phyloP scores from a whole-genome alignment of 2,329 filamentous ascomycete species.

The Penicillium janthinellum region DNA sequence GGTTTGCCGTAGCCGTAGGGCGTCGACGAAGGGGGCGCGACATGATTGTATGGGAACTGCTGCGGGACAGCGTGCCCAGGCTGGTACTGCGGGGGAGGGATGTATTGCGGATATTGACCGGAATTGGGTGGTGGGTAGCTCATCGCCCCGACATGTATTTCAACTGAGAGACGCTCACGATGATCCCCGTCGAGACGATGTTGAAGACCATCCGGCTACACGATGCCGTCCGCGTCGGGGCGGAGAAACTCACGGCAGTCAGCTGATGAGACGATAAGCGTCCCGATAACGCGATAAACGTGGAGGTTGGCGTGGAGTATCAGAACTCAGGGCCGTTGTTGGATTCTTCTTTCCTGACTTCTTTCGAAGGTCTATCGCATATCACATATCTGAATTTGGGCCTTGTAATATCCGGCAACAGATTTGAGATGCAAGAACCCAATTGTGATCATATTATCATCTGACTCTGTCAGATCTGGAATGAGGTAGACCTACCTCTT shows the following conservation, averaged over 20 bases:
- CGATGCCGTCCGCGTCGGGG: slow-evolving; percentile 29
- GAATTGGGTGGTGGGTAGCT: slow-evolving; percentile 46
- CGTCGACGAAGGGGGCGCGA: slow-evolving; percentile 30
- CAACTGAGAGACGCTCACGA: slow-evolving; percentile 17
- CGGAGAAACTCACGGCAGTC: slow-evolving; percentile 35
- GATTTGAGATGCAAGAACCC: no score
- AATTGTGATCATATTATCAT: no score
- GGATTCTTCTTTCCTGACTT: no score
- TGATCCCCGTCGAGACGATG: slow-evolving; percentile 12
- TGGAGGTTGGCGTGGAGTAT: no score
- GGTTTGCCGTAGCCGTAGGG: slow-evolving; percentile 39
- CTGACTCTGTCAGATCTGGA: no score
- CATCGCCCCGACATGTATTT: slow-evolving; percentile 40
- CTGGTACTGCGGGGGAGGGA: slow-evolving; percentile 39
- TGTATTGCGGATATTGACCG: slow-evolving; percentile 39
- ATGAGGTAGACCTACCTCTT: no score
- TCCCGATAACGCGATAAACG: slow-evolving; percentile 10
- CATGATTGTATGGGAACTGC: slow-evolving; percentile 42
- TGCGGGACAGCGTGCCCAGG: slow-evolving; percentile 34
- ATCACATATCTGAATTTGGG: no score
- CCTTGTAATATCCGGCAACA: no score
- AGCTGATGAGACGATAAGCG: slow-evolving; percentile 23
- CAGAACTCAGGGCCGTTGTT: no score
- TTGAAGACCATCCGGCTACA: slow-evolving; percentile 8
- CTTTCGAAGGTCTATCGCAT: no score